A percentile compares a stretch with the other conserved stretches of the same genome.
These are phyloP conservation scores for Grosmannia serpens DNA, from an alignment of 2,329 filamentous ascomycete genomes.

Conservation along the genomic window DNA sequence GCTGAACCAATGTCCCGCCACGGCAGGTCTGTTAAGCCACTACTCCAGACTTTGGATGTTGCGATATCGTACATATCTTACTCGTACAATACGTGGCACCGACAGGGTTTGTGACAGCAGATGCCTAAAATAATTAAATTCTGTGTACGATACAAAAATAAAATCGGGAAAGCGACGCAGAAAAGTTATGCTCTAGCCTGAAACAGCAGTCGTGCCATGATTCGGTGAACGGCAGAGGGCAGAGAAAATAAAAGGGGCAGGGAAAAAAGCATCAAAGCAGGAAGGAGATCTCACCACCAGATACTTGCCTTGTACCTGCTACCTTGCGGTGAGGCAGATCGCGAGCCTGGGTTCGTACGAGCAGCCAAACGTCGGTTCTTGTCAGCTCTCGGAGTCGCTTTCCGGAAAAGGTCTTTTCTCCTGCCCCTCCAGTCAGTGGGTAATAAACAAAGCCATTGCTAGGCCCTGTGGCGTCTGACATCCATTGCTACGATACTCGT, in stretches of 20 bases:
- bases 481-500: too few relatives aligned
- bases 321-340: too few relatives aligned
- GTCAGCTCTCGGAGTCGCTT: too few relatives aligned
- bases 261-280: not conserved
- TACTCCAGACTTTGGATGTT: not conserved
- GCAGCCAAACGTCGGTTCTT: too few relatives aligned
- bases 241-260: not conserved
- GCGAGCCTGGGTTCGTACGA: too few relatives aligned
- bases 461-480: too few relatives aligned
- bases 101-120: not conserved
- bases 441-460: too few relatives aligned
- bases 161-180: not conserved
- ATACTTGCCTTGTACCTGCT: not conserved
- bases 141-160: not conserved
- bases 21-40: not conserved
- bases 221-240: not conserved
- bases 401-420: too few relatives aligned
- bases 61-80: too few relatives aligned
- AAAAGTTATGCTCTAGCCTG: not conserved
- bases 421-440: too few relatives aligned
- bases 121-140: not conserved
- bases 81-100: not conserved
- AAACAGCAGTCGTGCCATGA: slow-evolving; percentile 2
- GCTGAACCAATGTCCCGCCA: not conserved
- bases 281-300: too few relatives aligned